Evolutionary conservation across 2,329 filamentous ascomycete species (phyloP), one percentile per base, ranked within the genome.

Genomic region (Harringtonia aguacate): DNA sequence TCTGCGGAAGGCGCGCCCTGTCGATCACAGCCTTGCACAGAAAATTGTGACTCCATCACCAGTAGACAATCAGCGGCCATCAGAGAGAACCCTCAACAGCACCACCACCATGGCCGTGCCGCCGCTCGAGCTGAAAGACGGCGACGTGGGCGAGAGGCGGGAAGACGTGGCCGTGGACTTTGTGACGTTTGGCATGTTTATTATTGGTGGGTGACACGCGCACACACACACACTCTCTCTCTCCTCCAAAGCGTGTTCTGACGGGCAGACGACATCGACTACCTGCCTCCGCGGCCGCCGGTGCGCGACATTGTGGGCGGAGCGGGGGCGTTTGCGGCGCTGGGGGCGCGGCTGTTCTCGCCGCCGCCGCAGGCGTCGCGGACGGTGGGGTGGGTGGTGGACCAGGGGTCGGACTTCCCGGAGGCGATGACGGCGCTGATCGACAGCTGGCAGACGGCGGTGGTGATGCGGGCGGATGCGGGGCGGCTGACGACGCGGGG

Each of bases 321-420:
- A 21, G 92, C 84, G 24, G 92, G 89, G 22, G 77, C 88, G 3
- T 97, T 86, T 61, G 82, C 85, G 9, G 87, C 88, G 8, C 69
- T 97, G 8, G 92, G 92, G 18, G 92, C 92, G 17, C 84, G 92
- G 28, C 70, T 98, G 39, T 84, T 95, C 59, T 90, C 87, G 5
- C 85, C 86, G 3, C 84, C 86, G 4, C 65, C 71, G 28, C 72
- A 4, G 57, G 54, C 70, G 37, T 84, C 86, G 20, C 70, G 67
- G 31, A 72, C 75, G 3, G 78, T 97, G 7, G 87, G 86, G 50
- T 97, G 89, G 89, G 81, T 97, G 49, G 78, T 97, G 36, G 90
- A 98, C 62, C 77, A 80, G 55, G 92, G 92, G 27, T 82, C 77
- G 15, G 92, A 97, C 62, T 97, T 97, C 52, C 89, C 90, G 0